Conservation (phyloP, 768 basidiomycete species). For the Infundibulicybe gibba region DNA sequence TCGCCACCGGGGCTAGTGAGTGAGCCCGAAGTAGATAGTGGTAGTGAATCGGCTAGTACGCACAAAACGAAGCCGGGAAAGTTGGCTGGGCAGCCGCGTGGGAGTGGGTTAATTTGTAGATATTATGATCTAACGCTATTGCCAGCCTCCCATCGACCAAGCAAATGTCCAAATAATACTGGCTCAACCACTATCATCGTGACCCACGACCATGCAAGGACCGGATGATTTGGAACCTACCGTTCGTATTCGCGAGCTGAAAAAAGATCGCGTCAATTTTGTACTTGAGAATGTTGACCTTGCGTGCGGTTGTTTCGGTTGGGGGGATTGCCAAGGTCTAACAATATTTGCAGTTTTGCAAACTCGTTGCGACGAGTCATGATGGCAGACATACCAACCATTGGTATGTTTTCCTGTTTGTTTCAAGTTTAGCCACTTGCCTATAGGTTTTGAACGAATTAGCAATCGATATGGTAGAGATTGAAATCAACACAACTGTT, state of each 20-base stretch:
- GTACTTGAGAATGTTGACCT: slow-evolving; percentile 95
- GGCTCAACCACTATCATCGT: not conserved
- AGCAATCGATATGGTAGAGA: slow-evolving; percentile 98
- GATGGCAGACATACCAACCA: slow-evolving; percentile 95
- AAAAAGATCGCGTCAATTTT: slow-evolving; percentile 85
- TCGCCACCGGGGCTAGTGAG: too few species aligned
- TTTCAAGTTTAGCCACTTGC: slow-evolving; percentile 1
- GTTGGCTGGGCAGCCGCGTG: too few species aligned
- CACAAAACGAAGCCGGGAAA: too few species aligned
- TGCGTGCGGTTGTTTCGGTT: slow-evolving; percentile 54
- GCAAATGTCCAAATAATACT: not conserved
- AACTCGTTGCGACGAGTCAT: slow-evolving; percentile 92
- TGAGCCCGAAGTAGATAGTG: too few species aligned
- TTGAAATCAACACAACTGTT: slow-evolving; percentile 87
- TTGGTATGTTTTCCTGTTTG: slow-evolving; percentile 56
- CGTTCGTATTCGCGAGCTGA: slow-evolving; percentile 81
- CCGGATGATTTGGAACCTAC: slow-evolving; percentile 56
- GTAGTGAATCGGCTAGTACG: too few species aligned
- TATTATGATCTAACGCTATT: not conserved
- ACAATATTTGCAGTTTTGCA: slow-evolving; percentile 60
- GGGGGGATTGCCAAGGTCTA: not conserved
- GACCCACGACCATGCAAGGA: slow-evolving; percentile 36
- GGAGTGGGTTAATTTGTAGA: too few species aligned
- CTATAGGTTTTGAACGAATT: slow-evolving; percentile 7
- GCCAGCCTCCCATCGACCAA: not conserved